Evolutionary conservation across 208 protist genomes (phyloP), one percentile per base, ranked within the genome.

Genomic region (Blechomonas ayalai): DNA sequence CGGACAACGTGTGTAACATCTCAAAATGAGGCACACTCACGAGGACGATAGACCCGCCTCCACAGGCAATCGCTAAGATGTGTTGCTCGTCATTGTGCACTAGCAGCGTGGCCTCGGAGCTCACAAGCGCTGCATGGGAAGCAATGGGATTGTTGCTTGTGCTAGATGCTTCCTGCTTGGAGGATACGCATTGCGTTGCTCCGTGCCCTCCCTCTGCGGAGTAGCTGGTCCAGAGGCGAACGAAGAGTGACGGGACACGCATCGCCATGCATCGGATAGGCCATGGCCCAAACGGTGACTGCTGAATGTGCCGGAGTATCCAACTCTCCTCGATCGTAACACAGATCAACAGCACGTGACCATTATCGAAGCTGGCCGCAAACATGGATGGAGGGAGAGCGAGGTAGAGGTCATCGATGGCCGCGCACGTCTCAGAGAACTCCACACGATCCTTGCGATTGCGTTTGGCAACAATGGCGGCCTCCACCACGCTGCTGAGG

Each of bases 331-430:
- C 55, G 27, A 52, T 45, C 20, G 67, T 87, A 26, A 86, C 59
- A 32, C 55, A 69, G 34, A 89, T 13, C 23, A 92, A 50, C 52
- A 92, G 51, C 16, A 89, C 40, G 13, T 89, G 67, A 2, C 83
- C 83, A 41, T 78, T 73, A 29, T 87, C 79, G 52, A 92, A 92
- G 31, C 76, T 76, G 2, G 71, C 71, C 0, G 77, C 79, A 66
- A 85, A 89, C n/a, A 84, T 43, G 18, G 82, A 88, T 7, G 78
- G 67, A 8, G 52, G 44, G 3, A 78, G 48, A 1, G 51, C 18
- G 51, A 66, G 66, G 60, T 70, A 74, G 0, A 6, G 7, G 3
- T 27, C 43, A 2, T 31, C 46, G 8, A 15, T 15, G 4, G 23
- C 23, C 16, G 54, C 23, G 24, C 22, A 22, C n/a, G 26, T 0